These are phyloP conservation scores for Begonia loranthoides DNA, from an alignment of 306 rosid genomes.

Conservation along the genomic window DNA sequence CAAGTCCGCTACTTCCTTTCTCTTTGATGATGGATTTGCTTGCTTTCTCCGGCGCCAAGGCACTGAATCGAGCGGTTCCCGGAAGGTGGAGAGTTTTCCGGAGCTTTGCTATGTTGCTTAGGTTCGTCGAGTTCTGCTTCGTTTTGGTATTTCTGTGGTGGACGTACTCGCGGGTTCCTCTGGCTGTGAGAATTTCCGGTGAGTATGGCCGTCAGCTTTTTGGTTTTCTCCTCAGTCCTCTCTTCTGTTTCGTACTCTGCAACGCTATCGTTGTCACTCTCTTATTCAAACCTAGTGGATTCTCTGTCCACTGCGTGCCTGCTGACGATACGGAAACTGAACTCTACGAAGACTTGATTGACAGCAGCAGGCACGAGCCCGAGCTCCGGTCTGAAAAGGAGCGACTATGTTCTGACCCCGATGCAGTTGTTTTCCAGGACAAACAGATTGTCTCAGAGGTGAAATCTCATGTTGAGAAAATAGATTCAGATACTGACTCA, in stretches of 20 bases:
- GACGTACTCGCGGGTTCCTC: constrained; percentile 47
- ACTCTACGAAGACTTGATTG: constrained; percentile 16
- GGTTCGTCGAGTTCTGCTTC: constrained; percentile 24
- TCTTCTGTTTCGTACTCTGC: constrained; percentile 53
- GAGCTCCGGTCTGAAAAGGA: constrained; percentile 1
- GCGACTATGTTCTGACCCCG: background rate
- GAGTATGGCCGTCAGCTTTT: constrained; percentile 26
- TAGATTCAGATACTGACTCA: background rate
- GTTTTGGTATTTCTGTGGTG: constrained; percentile 31
- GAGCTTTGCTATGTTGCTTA: constrained; percentile 30
- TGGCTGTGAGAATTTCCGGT: constrained; percentile 29
- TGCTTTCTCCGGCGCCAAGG: constrained; percentile 18
- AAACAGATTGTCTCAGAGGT: constrained; percentile 33
- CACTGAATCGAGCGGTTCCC: constrained; percentile 13
- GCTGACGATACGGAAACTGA: constrained; percentile 2
- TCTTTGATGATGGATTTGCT: constrained; percentile 23
- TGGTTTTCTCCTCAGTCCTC: constrained; percentile 30
- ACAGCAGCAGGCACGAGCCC: constrained; percentile 1
- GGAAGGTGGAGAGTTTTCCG: constrained; percentile 16
- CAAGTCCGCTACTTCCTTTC: too few relatives aligned
- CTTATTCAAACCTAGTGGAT: constrained; percentile 31
- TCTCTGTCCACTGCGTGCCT: background rate
- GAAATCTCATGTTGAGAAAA: background rate
- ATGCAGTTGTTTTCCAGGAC: constrained; percentile 30
- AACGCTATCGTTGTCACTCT: constrained; percentile 57